Percentiles rank a stretch among this genome's conserved stretches.
phyloP scores from a whole-genome alignment of 2,329 filamentous ascomycete genomes.

The Botrytis fragariae region DNA sequence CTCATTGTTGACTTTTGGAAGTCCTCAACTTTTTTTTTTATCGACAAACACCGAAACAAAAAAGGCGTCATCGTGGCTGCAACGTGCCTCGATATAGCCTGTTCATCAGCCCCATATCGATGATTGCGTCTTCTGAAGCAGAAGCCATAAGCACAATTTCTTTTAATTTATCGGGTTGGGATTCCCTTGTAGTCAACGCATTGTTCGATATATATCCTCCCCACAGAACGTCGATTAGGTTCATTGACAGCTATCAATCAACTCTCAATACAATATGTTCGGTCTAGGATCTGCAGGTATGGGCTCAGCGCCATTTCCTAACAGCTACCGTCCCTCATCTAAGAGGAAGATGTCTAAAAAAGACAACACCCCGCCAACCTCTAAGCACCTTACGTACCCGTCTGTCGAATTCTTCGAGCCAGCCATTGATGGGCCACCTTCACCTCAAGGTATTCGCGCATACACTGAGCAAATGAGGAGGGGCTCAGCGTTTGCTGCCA shows the following conservation, averaged over 20 bases:
- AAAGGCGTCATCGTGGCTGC: slow-evolving; percentile 21
- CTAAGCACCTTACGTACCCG: slow-evolving; percentile 13
- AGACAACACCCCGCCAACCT: neutral
- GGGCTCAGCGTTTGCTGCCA: slow-evolving; percentile 49
- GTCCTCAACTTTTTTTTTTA: slow-evolving; percentile 3
- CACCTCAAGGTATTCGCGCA: slow-evolving; percentile 57
- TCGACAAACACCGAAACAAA: slow-evolving; percentile 13
- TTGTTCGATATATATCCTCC: slow-evolving; percentile 19
- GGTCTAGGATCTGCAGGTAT: slow-evolving; percentile 15
- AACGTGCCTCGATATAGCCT: slow-evolving; percentile 20
- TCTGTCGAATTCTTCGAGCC: slow-evolving; percentile 51
- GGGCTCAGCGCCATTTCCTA: slow-evolving; percentile 1
- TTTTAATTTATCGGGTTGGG: slow-evolving; percentile 13
- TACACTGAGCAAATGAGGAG: slow-evolving; percentile 59
- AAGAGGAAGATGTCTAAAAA: slow-evolving; percentile 17
- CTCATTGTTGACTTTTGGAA: slow-evolving; percentile 13
- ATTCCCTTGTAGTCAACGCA: slow-evolving; percentile 13
- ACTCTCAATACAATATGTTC: slow-evolving; percentile 16
- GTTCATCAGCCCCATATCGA: slow-evolving; percentile 3
- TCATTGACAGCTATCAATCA: slow-evolving; percentile 11
- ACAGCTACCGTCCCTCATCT: neutral
- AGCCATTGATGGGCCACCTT: slow-evolving; percentile 59
- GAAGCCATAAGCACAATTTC: slow-evolving; percentile 20
- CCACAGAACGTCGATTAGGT: slow-evolving; percentile 18
- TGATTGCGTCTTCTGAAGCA: slow-evolving; percentile 22